Base-by-base conservation (phyloP, 1,139 yeast genomes). In the Lodderomyces beijingensis region DNA sequence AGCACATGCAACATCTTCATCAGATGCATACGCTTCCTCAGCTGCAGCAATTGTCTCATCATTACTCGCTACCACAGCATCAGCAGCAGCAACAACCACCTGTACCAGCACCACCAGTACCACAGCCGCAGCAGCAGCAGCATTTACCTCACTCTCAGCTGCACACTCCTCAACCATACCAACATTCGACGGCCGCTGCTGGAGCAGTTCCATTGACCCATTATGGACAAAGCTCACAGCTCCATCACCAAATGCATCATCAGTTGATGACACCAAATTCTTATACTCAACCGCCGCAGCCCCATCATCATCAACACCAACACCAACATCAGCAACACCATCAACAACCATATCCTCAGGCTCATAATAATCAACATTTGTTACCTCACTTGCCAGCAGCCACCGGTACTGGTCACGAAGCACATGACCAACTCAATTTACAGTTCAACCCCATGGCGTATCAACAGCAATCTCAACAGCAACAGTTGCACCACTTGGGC, bases 391-490 rank as follows among this genome's bases (percentile, higher is more conserved):
- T 30, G 23, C 28, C 24, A 25, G 17, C 39, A 32, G 23, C 41
- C 32, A 33, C 27, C 49, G 42, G 35, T 42, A 27, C 45, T 16
- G 36, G 25, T 7, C 35, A 32, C 20, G 38, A 33, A 22, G 4
- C 36, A 13, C 36, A 33, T 22, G 56, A 49, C 27, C 57, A 52
- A 33, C 44, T 49, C 31, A 43, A 42, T 30, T 42, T 47, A 24
- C 61, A 54, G 33, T 42, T 49, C 38, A 51, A 44, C 42, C 49
- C 46, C 33, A 46, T 45, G 38, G 41, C 43, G 14, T 45, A 39
- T 31, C 56, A 43, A 36, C 53, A 43, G 19, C 48, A 44, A 27
- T 44, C 38, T 10, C 49, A 43, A 20, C 42, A 36, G 26, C 46
- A 37, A 21, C 37, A 35, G 22, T 35, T 37, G 28, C 41, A 41